Percentiles rank a stretch among this genome's conserved stretches.
Evolutionary conservation across 2,329 filamentous ascomycete genomes (phyloP).

Genomic region (Orbilia javanica): DNA sequence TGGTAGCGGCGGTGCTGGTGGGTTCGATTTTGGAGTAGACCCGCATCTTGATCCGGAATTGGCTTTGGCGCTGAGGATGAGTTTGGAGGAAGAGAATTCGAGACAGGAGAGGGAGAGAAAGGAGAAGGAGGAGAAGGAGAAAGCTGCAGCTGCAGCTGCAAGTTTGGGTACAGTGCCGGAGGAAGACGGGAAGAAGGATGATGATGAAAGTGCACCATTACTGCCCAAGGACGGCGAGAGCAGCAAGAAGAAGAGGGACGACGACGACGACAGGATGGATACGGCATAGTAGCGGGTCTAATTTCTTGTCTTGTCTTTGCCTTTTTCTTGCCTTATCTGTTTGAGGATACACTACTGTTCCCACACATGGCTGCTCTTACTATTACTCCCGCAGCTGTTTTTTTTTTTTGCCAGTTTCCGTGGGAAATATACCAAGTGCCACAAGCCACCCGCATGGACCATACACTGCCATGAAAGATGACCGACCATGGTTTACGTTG

Average conservation of each 20-base stretch:
- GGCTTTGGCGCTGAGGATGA: conserved; percentile 94
- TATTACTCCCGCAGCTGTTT: background rate
- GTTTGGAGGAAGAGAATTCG: conserved; percentile 97
- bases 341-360: conserved; percentile 2
- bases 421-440: background rate
- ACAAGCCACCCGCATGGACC: background rate
- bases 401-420: background rate
- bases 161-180: conserved; percentile 83
- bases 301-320: conserved; percentile 14
- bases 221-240: conserved; percentile 75
- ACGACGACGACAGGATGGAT: conserved; percentile 86
- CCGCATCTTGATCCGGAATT: conserved; percentile 92
- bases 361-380: background rate
- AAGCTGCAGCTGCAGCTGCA: conserved; percentile 67
- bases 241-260: conserved; percentile 69
- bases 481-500: background rate
- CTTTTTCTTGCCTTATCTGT: background rate
- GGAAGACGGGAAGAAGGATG: conserved; percentile 66
- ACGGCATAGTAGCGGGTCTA: conserved; percentile 73
- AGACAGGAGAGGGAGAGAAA: conserved; percentile 87
- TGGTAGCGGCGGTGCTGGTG: conserved; percentile 71
- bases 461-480: background rate
- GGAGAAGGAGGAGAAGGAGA: conserved; percentile 78
- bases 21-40: conserved; percentile 86
- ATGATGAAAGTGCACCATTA: conserved; percentile 75